Evolutionary conservation across 176 grass and related monocot genomes (phyloP), one percentile per base, ranked within the genome.

Genomic region (Leersia perrieri): DNA sequence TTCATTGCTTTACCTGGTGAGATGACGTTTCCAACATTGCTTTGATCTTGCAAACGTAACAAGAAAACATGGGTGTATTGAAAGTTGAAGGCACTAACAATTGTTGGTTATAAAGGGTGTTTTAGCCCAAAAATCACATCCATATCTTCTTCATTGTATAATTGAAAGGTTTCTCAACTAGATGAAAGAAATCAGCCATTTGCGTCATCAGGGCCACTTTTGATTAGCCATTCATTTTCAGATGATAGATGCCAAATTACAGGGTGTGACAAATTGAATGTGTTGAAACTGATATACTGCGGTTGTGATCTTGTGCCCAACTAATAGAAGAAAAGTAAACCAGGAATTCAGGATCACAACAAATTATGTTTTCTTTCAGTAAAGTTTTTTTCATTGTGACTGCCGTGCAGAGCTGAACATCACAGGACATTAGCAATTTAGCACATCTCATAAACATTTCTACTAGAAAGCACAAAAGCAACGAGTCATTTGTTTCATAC

Each of bases 31-130:
- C 33, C 45, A 30, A 32, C 45, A 67, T 26, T 85, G 18, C 66
- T 69, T 81, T 85, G 34, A 77, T 82, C 32, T 85, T 86, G 78
- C 72, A 72, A 28, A 45, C 71, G 72, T 77, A 65, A 81, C 41
- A 60, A 35, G 53, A 29, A 35, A 72, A 76, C 42, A 85, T 73
- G 44, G 66, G 58, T 77, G 60, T 47, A 82, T 49, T 47, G 14
- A 82, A 86, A 82, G 83, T 18, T 77, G 58, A 85, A 72, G 55
- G 41, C 77, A 89, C 82, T 88, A 69, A 36, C 32, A 70, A 22
- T 73, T 89, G 82, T 82, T 78, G 66, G 82, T 85, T 60, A 66
- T 63, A 89, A 88, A 81, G 67, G 66, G 41, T 22, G n/a, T 47
- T 58, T 31, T 70, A 76, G 33, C 65, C 13, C 27, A n/a, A 45